Evolutionary conservation across 208 protist species (phyloP), one percentile per base, ranked within the genome.

Genomic region (Leishmania braziliensis): DNA sequence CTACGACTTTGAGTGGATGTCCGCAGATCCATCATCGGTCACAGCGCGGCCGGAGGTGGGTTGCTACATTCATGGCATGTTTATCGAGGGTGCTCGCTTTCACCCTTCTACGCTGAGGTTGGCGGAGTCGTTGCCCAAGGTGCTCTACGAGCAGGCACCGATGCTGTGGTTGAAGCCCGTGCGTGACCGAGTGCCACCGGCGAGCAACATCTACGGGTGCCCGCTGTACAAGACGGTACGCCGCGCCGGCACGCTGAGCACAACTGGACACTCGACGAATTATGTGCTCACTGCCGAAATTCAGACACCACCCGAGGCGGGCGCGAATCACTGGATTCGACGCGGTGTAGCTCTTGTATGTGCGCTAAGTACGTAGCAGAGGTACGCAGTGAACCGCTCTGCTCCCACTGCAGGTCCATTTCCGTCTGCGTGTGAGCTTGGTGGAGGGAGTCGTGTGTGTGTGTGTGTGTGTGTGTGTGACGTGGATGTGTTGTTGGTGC

Each of bases 191-290:
- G 75, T 87, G 60, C 87, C 91, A 33, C 92, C 75, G 18, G 73
- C 74, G 56, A 89, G 81, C 71, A 76, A 88, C 48, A 84, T 97
- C 23, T 98, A 97, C 85, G 81, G 91, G 36, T 97, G 92, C 73
- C 92, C 92, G 33, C 78, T 99, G 69, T 99, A 99, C 96, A 99
- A 99, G 90, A 99, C 98, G 39, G 88, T 99, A 5, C 90, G 90
- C 16, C 92, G 99, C 66, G 97, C 97, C 46, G 99, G 99, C 79
- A 98, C 96, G 39, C 87, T 99, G 29, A 98, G 94, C 81, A 99
- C 98, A 1, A 99, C 99, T 20, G 99, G 99, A 2, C 98, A 99
- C 88, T 99, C 97, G 10, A 99, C 99, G 63, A 99, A 99, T 89
- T 99, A 98, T 87, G 96, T 99, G 5, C 86, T 99, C 18, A 92